Base-by-base conservation (phyloP, 225 moss, liverwort and hornwort genomes). In the Bryum argenteum region DNA sequence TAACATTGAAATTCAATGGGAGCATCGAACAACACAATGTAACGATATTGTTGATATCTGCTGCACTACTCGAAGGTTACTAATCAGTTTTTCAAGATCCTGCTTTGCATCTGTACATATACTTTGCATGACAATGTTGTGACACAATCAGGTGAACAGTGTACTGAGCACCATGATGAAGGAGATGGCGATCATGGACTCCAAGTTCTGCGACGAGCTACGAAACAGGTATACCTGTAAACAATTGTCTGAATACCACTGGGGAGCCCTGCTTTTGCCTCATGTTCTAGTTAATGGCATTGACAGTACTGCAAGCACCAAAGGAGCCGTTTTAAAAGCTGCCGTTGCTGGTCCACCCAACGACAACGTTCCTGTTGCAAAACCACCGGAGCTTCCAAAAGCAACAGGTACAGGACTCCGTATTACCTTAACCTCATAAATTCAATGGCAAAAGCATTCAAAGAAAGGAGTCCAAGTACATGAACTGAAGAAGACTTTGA, bases 111-210 rank as follows among this genome's bases (percentile, higher is more conserved):
- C 2, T 33, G 33, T 33, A 33, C 33, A 33, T 33, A 33, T 33
- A 33, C 5, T 33, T 33, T 33, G 28, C 33, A 2, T 0, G 4
- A 33, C 5, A 33, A 6, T 48, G 17, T 48, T 48, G 16, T 15
- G 45, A 47, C 4, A 15, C 4, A 47, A 21, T 37, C 19, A 72
- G 80, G 76, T 72, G 10, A 45, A 58, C 43, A 57, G 22, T 63
- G 15, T 81, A 18, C 57, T 81, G 14, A 72, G 18, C 52, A 58
- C 33, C 24, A 77, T 81, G 72, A 72, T 67, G 72, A 37, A 81
- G 58, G 81, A 81, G 72, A 77, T 72, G 63, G 72, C 63, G 52
- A 43, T 43, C 23, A 77, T 69, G 68, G 72, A 77, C 77, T 77
- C 58, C 63, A 63, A 23, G 23, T 77, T 81, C 63, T 44, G 63